Evolutionary conservation across 352 stramenopile genomes (phyloP).

Genomic region (Globisporangium lucens): DNA sequence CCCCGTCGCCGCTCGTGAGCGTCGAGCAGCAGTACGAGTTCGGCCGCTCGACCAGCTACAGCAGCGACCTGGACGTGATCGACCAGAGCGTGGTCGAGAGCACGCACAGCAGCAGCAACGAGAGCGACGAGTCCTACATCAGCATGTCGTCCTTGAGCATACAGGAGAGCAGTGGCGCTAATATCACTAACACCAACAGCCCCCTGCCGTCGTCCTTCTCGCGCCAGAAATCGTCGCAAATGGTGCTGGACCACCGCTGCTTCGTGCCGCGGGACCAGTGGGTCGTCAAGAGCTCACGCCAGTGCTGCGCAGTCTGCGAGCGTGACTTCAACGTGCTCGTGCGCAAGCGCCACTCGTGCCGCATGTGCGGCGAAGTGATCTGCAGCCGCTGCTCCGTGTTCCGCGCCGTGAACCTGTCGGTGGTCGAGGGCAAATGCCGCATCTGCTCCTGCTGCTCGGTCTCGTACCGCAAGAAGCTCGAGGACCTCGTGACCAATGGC

Average conservation of each 20-base stretch:
- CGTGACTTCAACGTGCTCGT: constrained; percentile 60
- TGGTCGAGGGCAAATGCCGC: constrained; percentile 60
- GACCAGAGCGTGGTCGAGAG: constrained; percentile 17
- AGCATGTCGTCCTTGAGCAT: constrained; percentile 10
- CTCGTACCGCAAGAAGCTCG: constrained; percentile 46
- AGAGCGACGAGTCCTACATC: constrained; percentile 17
- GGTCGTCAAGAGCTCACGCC: constrained; percentile 46
- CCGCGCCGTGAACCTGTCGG: constrained; percentile 53
- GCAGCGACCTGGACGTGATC: neutral
- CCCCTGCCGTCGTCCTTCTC: constrained; percentile 6
- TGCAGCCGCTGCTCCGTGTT: constrained; percentile 77
- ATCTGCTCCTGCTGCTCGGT: constrained; percentile 76
- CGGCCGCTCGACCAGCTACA: constrained; percentile 10
- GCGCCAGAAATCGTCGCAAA: constrained; percentile 18
- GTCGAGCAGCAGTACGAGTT: constrained; percentile 24
- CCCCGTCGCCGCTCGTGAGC: neutral
- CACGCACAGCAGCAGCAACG: constrained; percentile 18
- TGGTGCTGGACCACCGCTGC: constrained; percentile 57
- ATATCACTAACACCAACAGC: constrained; percentile 19
- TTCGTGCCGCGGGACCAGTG: constrained; percentile 60
- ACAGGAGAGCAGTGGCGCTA: constrained; percentile 11
- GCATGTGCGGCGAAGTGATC: constrained; percentile 80
- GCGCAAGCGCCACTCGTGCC: constrained; percentile 73
- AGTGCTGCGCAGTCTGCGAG: constrained; percentile 60
- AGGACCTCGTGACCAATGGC: constrained; percentile 6